Evolutionary conservation across 1,139 yeast genomes (phyloP).

Genomic region (Yamadazyma oceani): DNA sequence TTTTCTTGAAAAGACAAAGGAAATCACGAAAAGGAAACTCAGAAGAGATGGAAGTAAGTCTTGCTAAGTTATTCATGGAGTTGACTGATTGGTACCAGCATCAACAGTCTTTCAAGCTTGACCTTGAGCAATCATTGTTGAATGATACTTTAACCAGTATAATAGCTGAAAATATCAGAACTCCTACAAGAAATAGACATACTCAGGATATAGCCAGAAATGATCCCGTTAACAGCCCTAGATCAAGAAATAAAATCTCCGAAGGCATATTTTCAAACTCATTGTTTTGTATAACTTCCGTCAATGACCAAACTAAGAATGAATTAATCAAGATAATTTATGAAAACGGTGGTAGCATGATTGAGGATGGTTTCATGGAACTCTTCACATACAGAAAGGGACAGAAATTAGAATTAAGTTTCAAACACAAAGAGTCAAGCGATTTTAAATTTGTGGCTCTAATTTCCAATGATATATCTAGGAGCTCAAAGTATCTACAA

Average conservation of each 20-base stretch:
- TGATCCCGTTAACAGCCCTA: conserved; percentile 4
- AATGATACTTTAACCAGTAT: conserved; percentile 10
- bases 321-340: conserved; percentile 36
- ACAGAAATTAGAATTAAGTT: conserved; percentile 4
- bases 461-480: conserved; percentile 53
- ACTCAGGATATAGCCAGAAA: conserved; percentile 11
- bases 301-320: conserved; percentile 38
- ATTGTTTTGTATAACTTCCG: conserved; percentile 39
- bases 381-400: conserved; percentile 21
- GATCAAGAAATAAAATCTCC: conserved; percentile 1
- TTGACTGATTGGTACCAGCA: conserved; percentile 42
- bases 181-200: conserved; percentile 16
- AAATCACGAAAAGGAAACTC: conserved; percentile 10
- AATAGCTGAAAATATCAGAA: conserved; percentile 11
- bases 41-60: conserved; percentile 15
- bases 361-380: conserved; percentile 48
- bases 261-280: conserved; percentile 21
- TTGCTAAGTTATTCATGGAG: conserved; percentile 34
- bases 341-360: conserved; percentile 53
- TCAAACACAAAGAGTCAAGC: conserved; percentile 5
- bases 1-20: conserved; percentile 26
- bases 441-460: conserved; percentile 60
- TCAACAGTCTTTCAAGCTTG: conserved; percentile 27
- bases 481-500: conserved; percentile 81
- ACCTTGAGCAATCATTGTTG: conserved; percentile 2